A percentile compares a stretch with the other conserved stretches of the same genome.
phyloP scores from a whole-genome alignment of 2,329 filamentous ascomycete species.

The Pseudocercospora eumusae region DNA sequence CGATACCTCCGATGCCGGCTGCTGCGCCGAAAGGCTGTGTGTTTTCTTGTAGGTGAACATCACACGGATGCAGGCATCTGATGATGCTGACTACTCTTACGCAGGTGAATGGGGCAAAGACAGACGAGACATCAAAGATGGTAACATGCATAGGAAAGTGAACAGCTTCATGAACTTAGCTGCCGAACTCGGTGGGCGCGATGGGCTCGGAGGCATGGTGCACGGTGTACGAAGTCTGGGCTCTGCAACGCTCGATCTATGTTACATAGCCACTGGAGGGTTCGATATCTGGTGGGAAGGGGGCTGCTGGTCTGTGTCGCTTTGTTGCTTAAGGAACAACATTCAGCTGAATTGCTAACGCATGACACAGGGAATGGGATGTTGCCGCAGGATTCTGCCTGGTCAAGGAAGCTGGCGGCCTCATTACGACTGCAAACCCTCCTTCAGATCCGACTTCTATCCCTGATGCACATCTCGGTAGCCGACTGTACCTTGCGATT shows the following conservation, averaged over 20 bases:
- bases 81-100: not conserved
- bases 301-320: slow-evolving; percentile 45
- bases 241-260: slow-evolving; percentile 71
- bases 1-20: slow-evolving; percentile 63
- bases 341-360: slow-evolving; percentile 17
- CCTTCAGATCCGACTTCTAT: slow-evolving; percentile 61
- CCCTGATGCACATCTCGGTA: slow-evolving; percentile 62
- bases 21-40: slow-evolving; percentile 69
- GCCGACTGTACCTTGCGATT: slow-evolving; percentile 70
- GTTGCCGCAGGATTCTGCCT: slow-evolving; percentile 75
- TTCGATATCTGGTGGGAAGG: slow-evolving; percentile 85
- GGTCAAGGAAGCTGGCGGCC: slow-evolving; percentile 69
- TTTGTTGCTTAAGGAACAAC: not conserved
- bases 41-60: slow-evolving; percentile 63
- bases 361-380: slow-evolving; percentile 64
- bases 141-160: slow-evolving; percentile 70
- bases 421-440: slow-evolving; percentile 73
- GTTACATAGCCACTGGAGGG: slow-evolving; percentile 70
- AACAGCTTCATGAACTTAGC: slow-evolving; percentile 77
- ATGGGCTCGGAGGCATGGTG: slow-evolving; percentile 74
- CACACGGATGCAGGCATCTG: not conserved
- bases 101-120: slow-evolving; percentile 68
- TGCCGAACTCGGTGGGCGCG: slow-evolving; percentile 62
- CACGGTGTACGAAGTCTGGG: slow-evolving; percentile 73
- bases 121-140: slow-evolving; percentile 63